Conservation (phyloP, 306 rosid genomes). For the Pueraria montana region DNA sequence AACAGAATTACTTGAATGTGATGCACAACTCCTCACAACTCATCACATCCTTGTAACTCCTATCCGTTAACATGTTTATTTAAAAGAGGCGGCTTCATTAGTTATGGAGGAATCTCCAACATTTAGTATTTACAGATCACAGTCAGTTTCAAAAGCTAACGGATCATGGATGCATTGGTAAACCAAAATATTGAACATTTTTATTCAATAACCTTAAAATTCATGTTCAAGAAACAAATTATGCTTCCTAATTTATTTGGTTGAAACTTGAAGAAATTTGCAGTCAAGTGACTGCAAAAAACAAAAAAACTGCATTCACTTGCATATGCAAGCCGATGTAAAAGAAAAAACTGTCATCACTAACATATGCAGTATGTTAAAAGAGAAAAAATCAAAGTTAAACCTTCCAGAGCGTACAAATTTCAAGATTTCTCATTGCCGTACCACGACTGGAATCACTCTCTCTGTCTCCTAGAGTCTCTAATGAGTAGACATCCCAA, state of each 20-base stretch:
- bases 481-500: slow-evolving; percentile 72
- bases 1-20: neutral
- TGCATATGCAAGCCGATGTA: neutral
- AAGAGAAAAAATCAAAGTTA: slow-evolving; percentile 28
- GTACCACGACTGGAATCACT: slow-evolving; percentile 23
- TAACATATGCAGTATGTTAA: neutral
- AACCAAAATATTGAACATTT: slow-evolving; percentile 29
- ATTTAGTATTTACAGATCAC: too few relatives aligned
- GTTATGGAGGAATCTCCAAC: too few relatives aligned
- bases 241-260: slow-evolving; percentile 29
- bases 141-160: too few relatives aligned
- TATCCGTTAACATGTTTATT: neutral
- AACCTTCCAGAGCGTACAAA: slow-evolving; percentile 56
- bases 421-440: slow-evolving; percentile 43
- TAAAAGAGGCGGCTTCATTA: neutral
- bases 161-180: neutral
- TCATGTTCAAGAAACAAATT: slow-evolving; percentile 24
- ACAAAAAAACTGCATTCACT: neutral
- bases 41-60: neutral
- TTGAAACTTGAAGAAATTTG: neutral
- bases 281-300: neutral
- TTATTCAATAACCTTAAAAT: slow-evolving; percentile 12
- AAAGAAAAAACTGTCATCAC: slow-evolving; percentile 25
- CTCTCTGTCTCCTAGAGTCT: slow-evolving; percentile 51
- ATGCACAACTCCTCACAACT: neutral